A percentile compares a stretch with the other conserved stretches of the same genome.
Conservation (phyloP, 1,139 yeast species). For the Debaryomyces nepalensis region DNA sequence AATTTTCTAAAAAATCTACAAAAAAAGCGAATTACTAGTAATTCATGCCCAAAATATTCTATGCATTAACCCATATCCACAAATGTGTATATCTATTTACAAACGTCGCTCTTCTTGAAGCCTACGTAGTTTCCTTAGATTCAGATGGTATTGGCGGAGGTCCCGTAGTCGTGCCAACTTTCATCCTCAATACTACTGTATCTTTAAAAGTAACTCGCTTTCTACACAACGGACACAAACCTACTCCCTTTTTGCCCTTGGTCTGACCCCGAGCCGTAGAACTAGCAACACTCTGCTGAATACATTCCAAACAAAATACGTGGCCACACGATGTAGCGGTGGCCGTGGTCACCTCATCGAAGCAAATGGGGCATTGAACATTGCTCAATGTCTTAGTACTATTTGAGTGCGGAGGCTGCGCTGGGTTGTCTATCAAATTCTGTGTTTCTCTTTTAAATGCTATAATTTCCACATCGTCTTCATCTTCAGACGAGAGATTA, state of each 20-base stretch:
- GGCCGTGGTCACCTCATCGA: slow-evolving; percentile 46
- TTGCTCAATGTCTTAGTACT: slow-evolving; percentile 40
- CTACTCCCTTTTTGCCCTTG: slow-evolving; percentile 40
- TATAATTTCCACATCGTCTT: slow-evolving; percentile 43
- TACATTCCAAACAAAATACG: slow-evolving; percentile 50
- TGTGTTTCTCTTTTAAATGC: slow-evolving; percentile 45
- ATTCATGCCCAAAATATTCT: background rate
- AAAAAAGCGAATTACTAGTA: background rate
- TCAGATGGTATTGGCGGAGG: slow-evolving; percentile 6
- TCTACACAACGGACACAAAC: slow-evolving; percentile 52
- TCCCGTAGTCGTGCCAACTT: slow-evolving; percentile 21
- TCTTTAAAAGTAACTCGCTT: slow-evolving; percentile 46
- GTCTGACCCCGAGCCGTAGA: slow-evolving; percentile 51
- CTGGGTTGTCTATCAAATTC: slow-evolving; percentile 36
- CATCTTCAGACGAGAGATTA: slow-evolving; percentile 32
- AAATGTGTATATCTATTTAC: slow-evolving; percentile 3
- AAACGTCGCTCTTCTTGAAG: background rate
- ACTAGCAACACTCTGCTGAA: slow-evolving; percentile 46
- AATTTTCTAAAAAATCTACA: background rate
- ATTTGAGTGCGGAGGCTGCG: slow-evolving; percentile 25
- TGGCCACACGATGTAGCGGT: slow-evolving; percentile 53
- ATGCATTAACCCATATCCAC: slow-evolving; percentile 1
- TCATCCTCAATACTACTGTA: slow-evolving; percentile 41
- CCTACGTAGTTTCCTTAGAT: background rate
- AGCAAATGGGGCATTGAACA: slow-evolving; percentile 52